Evolutionary conservation across 106 monocot species (phyloP), one percentile per base, ranked within the genome.

Genomic region (Vanilla planifolia): DNA sequence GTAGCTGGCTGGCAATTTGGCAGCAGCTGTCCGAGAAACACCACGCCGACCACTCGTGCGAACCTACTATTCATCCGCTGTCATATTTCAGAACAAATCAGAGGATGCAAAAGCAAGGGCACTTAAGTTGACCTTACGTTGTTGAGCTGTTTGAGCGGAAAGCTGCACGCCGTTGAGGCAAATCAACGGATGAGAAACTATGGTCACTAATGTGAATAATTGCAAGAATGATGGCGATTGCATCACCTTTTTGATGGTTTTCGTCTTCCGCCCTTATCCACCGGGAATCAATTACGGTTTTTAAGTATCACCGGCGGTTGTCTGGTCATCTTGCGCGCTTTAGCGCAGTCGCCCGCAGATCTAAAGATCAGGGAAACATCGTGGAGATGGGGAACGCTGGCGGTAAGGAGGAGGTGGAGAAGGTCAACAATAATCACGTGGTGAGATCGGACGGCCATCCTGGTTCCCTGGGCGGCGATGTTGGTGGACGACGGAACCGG

Each of bases 341-440:
- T 37, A n/a, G 50, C 17, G 50, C 50, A 11, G 16, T 16, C 29
- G n/a, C 16, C 32, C 57, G 2, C 28, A 21, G 57, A 57, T 57
- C 57, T 57, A 35, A 10, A 15, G 34, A 21, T 35, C 8, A 35
- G 35, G 15, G 2, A 21, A 33, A 10, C 34, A 35, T 6, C 6
- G 6, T 35, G 19, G 17, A 5, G 34, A 57, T 57, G 57, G 57
- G 57, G 55, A 85, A 85, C 67, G 76, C 60, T 46, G 74, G 67
- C 58, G 77, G 67, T 43, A 77, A 68, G 76, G 80, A 70, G 24
- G 71, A 73, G 25, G 22, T 55, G 15, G 77, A 70, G 50, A 77
- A 73, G 47, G 73, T 70, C 40, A 66, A 53, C 33, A 74, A 62
- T 15, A 73, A 75, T 22, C 47, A 63, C 8, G 59, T 71, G 35